Evolutionary conservation across 176 grass and related monocot species (phyloP).

Genomic region (Eremochloa ophiuroides): DNA sequence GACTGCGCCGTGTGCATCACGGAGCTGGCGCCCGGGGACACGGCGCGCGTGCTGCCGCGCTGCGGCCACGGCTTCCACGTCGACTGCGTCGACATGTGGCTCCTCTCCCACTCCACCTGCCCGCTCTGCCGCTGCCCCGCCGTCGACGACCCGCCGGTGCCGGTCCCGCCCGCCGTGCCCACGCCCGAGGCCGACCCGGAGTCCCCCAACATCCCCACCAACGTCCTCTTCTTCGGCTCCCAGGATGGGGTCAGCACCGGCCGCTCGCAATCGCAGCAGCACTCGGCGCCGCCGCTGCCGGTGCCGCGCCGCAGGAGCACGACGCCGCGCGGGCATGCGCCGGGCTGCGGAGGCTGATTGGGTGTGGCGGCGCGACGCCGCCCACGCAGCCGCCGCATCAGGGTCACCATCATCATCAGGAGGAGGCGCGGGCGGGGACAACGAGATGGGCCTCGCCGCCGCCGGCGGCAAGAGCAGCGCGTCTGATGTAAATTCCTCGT

Average conservation of each 20-base stretch:
- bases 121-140: conserved; percentile 80
- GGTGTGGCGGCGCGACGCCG: conserved; percentile 41
- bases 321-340: conserved; percentile 20
- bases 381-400: background rate
- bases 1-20: conserved; percentile 85
- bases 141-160: conserved; percentile 41
- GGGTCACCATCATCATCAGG: background rate
- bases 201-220: conserved; percentile 63
- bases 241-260: conserved; percentile 71
- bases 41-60: conserved; percentile 63
- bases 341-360: conserved; percentile 44
- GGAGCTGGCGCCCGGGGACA: conserved; percentile 55
- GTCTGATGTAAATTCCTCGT: conserved; percentile 21
- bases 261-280: background rate
- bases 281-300: background rate
- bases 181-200: conserved; percentile 47
- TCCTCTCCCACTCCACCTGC: conserved; percentile 72
- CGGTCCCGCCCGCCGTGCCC: conserved; percentile 11
- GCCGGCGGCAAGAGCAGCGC: conserved; percentile 15
- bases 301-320: background rate
- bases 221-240: conserved; percentile 75
- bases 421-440: conserved; percentile 6
- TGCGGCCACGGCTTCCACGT: conserved; percentile 81
- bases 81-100: conserved; percentile 86
- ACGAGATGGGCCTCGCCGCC: conserved; percentile 45